Evolutionary conservation across 164 flowering plant species (phyloP).

Genomic region (Taxillus chinensis): DNA sequence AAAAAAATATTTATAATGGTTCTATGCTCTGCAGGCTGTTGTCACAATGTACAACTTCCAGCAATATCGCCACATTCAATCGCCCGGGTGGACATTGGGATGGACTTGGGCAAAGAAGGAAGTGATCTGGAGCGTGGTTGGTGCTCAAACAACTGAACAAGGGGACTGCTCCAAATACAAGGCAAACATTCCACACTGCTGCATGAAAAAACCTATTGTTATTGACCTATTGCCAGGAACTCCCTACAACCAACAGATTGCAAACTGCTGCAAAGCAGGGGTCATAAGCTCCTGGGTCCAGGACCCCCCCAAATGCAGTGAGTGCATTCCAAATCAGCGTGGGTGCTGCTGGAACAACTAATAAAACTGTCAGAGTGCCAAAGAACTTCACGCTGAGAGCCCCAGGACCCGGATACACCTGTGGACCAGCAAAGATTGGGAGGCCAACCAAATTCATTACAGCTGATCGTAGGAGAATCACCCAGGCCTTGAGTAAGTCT

Average conservation of each 20-base stretch:
- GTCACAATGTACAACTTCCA: slow-evolving; percentile 3
- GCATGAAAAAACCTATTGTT: not conserved
- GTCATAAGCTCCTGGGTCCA: slow-evolving; percentile 1
- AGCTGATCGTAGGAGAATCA: not conserved
- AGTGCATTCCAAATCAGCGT: slow-evolving; percentile 1
- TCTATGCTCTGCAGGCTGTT: not conserved
- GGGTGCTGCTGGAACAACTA: slow-evolving; percentile 1
- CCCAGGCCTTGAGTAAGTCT: slow-evolving; percentile 3
- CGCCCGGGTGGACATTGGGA: slow-evolving; percentile 2
- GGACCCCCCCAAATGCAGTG: slow-evolving; percentile 1
- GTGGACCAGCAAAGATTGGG: slow-evolving; percentile 1
- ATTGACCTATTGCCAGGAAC: not conserved
- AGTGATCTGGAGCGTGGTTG: slow-evolving; percentile 3
- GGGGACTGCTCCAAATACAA: slow-evolving; percentile 1
- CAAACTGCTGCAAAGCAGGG: slow-evolving; percentile 1
- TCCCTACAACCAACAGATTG: slow-evolving; percentile 3
- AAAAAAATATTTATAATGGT: no score
- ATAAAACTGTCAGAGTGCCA: slow-evolving; percentile 1
- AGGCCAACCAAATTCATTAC: not conserved
- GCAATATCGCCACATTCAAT: slow-evolving; percentile 4
- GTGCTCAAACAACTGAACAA: slow-evolving; percentile 2
- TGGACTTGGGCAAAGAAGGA: slow-evolving; percentile 3
- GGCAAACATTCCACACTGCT: not conserved
- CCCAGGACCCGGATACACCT: not conserved
- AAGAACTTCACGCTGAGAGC: slow-evolving; percentile 4